phyloP scores from a whole-genome alignment of 306 rosid genomes.

The Cercis canadensis region DNA sequence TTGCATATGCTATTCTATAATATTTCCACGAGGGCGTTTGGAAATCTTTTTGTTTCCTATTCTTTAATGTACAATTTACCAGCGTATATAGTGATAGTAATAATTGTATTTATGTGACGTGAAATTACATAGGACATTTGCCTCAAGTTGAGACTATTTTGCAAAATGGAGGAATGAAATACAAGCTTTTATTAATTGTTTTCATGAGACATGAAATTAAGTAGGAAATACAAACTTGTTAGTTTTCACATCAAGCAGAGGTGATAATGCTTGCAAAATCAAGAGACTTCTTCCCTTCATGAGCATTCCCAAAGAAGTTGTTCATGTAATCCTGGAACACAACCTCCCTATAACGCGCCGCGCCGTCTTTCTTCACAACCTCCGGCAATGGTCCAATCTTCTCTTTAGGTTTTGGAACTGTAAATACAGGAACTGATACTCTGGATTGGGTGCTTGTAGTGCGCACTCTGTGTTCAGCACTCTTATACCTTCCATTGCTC shows the following conservation, averaged over 20 bases:
- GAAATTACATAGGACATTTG: too few species aligned
- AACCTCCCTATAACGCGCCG: slow-evolving; percentile 54
- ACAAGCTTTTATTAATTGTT: too few species aligned
- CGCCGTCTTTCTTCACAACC: slow-evolving; percentile 52
- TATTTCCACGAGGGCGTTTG: too few species aligned
- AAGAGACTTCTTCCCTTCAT: slow-evolving; percentile 68
- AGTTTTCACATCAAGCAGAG: background rate
- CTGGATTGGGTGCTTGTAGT: slow-evolving; percentile 56
- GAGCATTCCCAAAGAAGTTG: slow-evolving; percentile 60
- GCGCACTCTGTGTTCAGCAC: slow-evolving; percentile 65
- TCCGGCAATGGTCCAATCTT: slow-evolving; percentile 57
- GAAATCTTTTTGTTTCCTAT: too few species aligned
- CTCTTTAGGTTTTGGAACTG: slow-evolving; percentile 36
- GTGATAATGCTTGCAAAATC: slow-evolving; percentile 47
- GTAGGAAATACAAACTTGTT: background rate
- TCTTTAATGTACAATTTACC: too few species aligned
- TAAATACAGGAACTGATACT: slow-evolving; percentile 64
- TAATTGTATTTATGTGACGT: too few species aligned
- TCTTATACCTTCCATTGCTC: slow-evolving; percentile 73
- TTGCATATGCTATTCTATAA: too few species aligned
- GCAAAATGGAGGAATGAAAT: too few species aligned
- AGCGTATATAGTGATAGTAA: too few species aligned
- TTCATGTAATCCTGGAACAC: slow-evolving; percentile 61
- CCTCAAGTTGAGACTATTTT: too few species aligned
- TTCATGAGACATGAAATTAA: too few species aligned